phyloP scores from a whole-genome alignment of 352 stramenopile genomes.

The Hyaloperonospora arabidopsidis region DNA sequence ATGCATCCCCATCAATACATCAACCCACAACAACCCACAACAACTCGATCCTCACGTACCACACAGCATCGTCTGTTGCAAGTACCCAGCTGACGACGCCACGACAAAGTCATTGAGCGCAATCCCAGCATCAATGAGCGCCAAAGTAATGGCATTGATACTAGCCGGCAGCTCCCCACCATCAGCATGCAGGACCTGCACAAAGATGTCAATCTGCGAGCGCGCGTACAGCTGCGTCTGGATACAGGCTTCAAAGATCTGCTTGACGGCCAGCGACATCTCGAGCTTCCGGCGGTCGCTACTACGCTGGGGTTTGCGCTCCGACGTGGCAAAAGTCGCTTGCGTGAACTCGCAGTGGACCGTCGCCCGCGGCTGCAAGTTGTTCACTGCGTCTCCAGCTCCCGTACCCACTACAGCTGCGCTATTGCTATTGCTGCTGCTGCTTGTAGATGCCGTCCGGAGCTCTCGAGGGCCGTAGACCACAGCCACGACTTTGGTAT shows the following conservation, averaged over 20 bases:
- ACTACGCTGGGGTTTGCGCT: slow-evolving; percentile 69
- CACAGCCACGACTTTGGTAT: slow-evolving; percentile 85
- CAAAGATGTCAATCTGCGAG: slow-evolving; percentile 90
- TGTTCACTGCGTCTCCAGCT: slow-evolving; percentile 52
- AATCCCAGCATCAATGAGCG: slow-evolving; percentile 88
- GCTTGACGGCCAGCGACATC: slow-evolving; percentile 83
- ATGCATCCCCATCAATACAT: slow-evolving; percentile 5
- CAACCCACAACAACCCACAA: background rate
- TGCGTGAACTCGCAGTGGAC: slow-evolving; percentile 85
- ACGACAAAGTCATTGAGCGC: slow-evolving; percentile 89
- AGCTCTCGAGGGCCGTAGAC: slow-evolving; percentile 84
- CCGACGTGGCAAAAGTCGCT: slow-evolving; percentile 80
- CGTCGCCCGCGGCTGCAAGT: slow-evolving; percentile 58
- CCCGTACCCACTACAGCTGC: slow-evolving; percentile 42
- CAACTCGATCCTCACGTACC: slow-evolving; percentile 28
- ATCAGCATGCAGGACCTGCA: slow-evolving; percentile 88
- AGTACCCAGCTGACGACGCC: slow-evolving; percentile 79
- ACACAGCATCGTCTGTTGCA: slow-evolving; percentile 85
- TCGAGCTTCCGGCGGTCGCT: slow-evolving; percentile 86
- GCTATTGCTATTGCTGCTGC: slow-evolving; percentile 31
- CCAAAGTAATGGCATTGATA: slow-evolving; percentile 87
- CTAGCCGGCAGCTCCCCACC: slow-evolving; percentile 80
- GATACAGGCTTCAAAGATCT: slow-evolving; percentile 88
- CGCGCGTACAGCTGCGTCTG: slow-evolving; percentile 87
- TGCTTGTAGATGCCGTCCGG: slow-evolving; percentile 20